Conservation (phyloP, 83 land plant species). For the Thuja plicata region DNA sequence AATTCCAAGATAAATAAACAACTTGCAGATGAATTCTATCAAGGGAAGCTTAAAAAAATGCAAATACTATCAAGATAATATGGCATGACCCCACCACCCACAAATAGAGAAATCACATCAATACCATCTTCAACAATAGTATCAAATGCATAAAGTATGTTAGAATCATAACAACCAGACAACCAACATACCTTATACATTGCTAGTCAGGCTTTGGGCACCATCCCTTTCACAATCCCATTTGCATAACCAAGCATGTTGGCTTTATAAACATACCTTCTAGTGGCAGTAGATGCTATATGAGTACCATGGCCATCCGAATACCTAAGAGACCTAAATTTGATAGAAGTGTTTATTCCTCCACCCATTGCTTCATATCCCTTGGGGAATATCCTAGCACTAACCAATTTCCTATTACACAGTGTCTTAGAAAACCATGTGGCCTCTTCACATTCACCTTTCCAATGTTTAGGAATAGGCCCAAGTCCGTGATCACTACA, state of each 20-base stretch:
- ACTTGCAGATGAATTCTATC: too few species aligned
- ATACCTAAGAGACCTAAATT: constrained; percentile 21
- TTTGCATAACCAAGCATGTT: too few species aligned
- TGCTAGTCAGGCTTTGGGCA: constrained; percentile 15
- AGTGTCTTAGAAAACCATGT: constrained; percentile 21
- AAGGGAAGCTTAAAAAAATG: too few species aligned
- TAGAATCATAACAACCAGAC: constrained; percentile 15
- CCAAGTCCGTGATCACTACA: too few species aligned
- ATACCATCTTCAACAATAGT: too few species aligned
- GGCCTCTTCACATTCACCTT: constrained; percentile 62
- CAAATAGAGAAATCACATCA: too few species aligned
- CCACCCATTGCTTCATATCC: constrained; percentile 68
- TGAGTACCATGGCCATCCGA: too few species aligned
- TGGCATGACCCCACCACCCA: too few species aligned
- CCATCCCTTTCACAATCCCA: too few species aligned
- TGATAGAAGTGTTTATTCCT: neutral
- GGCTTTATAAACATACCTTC: too few species aligned
- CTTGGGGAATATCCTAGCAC: constrained; percentile 63
- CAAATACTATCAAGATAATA: too few species aligned
- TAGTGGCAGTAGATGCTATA: constrained; percentile 10
- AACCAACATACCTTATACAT: constrained; percentile 17
- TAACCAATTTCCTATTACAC: constrained; percentile 66
- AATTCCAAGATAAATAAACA: too few species aligned
- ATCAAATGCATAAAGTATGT: constrained; percentile 18
- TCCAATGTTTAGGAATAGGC: constrained; percentile 61